Percentiles rank a stretch among this genome's conserved stretches.
Evolutionary conservation across 306 rosid species (phyloP).

Genomic region (Lotus japonicus): DNA sequence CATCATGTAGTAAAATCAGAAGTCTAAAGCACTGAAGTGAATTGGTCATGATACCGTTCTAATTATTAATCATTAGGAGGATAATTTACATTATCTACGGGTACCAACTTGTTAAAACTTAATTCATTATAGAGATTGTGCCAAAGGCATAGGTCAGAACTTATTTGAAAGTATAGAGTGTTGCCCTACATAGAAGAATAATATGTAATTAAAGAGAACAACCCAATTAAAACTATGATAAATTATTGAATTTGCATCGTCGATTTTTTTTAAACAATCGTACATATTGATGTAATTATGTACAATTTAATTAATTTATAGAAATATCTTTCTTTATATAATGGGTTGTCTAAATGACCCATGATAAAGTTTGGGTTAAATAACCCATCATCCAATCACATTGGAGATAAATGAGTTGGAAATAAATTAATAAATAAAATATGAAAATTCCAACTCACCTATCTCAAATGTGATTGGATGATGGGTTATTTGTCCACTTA

Average conservation of each 20-base stretch:
- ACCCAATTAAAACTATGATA: neutral
- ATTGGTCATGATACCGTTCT: constrained; percentile 23
- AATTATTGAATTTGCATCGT: neutral
- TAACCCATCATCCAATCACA: too few relatives aligned
- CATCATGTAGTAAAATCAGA: constrained; percentile 25
- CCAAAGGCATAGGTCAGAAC: neutral
- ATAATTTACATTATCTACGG: constrained; percentile 36
- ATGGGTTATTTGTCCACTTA: constrained; percentile 1
- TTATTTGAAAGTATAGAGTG: constrained; percentile 1
- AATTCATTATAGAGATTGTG: constrained; percentile 16
- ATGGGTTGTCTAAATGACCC: too few relatives aligned
- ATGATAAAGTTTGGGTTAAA: too few relatives aligned
- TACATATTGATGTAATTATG: neutral
- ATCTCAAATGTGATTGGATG: too few relatives aligned
- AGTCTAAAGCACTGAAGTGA: constrained; percentile 35
- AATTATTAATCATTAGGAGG: constrained; percentile 33
- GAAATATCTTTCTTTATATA: neutral
- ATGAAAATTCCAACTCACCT: too few relatives aligned
- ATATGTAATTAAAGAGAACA: neutral
- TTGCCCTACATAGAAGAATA: neutral
- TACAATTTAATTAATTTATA: neutral
- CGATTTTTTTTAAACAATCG: neutral
- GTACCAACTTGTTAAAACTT: constrained; percentile 36
- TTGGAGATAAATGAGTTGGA: too few relatives aligned
- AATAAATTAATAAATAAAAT: too few relatives aligned